phyloP scores from a whole-genome alignment of 306 rosid genomes.

The Trifolium dubium region DNA sequence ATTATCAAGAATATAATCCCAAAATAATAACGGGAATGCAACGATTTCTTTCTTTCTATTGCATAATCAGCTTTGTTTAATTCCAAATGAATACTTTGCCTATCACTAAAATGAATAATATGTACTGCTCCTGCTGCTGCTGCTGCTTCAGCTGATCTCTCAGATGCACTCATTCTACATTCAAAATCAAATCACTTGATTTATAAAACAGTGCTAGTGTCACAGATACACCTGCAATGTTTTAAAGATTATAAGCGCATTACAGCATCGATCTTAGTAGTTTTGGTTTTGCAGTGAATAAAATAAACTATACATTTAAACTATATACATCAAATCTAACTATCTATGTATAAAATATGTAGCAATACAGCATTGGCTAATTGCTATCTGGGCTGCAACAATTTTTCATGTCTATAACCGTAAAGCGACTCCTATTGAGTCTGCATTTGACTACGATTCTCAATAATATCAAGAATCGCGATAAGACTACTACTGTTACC shows the following conservation, averaged over 20 bases:
- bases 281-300: conserved; percentile 1
- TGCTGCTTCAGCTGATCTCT: conserved; percentile 42
- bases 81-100: conserved; percentile 42
- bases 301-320: not conserved
- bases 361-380: not conserved
- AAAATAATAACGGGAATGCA: conserved; percentile 65
- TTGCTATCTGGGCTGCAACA: not conserved
- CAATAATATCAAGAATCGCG: not conserved
- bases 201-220: not conserved
- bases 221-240: not conserved
- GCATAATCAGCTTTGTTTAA: conserved; percentile 48
- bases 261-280: not conserved
- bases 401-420: not conserved
- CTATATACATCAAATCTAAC: not conserved
- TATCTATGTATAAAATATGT: not conserved
- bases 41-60: conserved; percentile 57
- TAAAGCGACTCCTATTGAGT: no score
- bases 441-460: no score
- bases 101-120: conserved; percentile 32
- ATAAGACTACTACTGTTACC: not conserved
- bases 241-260: not conserved
- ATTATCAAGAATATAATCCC: conserved; percentile 66
- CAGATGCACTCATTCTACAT: conserved; percentile 61
- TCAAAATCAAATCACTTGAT: conserved; percentile 23
- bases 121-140: not conserved